Evolutionary conservation across 208 protist genomes (phyloP).

Genomic region (Naegleria fowleri): DNA sequence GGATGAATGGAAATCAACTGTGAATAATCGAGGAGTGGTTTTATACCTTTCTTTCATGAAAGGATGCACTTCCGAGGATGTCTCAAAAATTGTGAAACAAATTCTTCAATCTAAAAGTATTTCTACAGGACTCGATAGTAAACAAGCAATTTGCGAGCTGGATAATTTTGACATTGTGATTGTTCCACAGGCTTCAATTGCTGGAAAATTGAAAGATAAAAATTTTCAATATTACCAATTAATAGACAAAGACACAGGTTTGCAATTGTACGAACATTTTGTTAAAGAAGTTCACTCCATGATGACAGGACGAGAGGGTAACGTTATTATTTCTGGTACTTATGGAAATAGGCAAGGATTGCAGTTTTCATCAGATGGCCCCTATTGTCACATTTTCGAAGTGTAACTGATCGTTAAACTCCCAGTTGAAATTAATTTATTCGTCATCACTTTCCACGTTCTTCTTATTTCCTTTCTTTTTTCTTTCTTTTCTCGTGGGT

Average conservation of each 20-base stretch:
- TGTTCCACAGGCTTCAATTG: conserved; percentile 71
- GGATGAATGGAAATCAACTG: not conserved
- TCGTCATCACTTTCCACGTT: no score
- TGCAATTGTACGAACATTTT: not conserved
- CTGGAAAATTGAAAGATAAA: conserved; percentile 70
- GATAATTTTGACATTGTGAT: conserved; percentile 58
- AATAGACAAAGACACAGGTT: not conserved
- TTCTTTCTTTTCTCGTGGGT: no score
- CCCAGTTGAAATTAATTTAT: no score
- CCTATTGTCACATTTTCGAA: conserved; percentile 71
- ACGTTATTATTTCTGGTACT: conserved; percentile 58
- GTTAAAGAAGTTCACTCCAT: not conserved
- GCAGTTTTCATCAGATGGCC: conserved; percentile 62
- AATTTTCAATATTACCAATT: conserved; percentile 57
- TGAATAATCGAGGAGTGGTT: not conserved
- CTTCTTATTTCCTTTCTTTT: no score
- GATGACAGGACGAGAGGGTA: not conserved
- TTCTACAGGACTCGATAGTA: not conserved
- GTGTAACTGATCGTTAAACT: no score
- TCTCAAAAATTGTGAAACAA: not conserved
- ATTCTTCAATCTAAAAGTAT: not conserved
- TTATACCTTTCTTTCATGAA: not conserved
- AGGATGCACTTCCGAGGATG: not conserved
- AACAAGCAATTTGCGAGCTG: not conserved
- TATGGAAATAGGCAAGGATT: conserved; percentile 72